phyloP scores from a whole-genome alignment of 805 yeast genomes.

The Saccharomycopsis javanensis region DNA sequence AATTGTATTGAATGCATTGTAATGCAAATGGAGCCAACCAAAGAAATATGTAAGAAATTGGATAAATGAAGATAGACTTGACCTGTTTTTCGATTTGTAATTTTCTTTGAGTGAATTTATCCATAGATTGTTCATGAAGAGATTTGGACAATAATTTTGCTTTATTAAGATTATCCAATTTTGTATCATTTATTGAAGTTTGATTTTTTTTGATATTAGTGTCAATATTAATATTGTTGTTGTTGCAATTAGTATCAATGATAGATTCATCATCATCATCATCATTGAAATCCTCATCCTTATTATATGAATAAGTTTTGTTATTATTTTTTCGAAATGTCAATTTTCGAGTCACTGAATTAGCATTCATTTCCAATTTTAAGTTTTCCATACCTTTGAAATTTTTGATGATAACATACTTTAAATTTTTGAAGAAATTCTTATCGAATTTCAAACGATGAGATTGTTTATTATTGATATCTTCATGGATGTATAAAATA shows the following conservation, averaged over 20 bases:
- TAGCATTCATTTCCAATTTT: constrained; percentile 4
- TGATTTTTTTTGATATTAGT: neutral
- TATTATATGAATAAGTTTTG: neutral
- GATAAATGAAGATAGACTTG: constrained; percentile 73
- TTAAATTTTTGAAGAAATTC: constrained; percentile 15
- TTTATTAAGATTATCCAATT: constrained; percentile 9
- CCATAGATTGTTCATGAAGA: constrained; percentile 52
- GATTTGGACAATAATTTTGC: constrained; percentile 25
- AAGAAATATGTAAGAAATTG: constrained; percentile 65
- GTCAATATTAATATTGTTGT: neutral
- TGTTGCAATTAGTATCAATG: neutral
- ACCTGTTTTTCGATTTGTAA: constrained; percentile 65
- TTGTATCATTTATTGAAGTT: neutral
- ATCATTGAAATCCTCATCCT: neutral
- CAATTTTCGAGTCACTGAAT: neutral
- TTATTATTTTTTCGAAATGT: neutral
- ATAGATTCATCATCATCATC: constrained; percentile 4
- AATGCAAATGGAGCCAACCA: constrained; percentile 77
- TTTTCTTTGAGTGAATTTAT: constrained; percentile 52
- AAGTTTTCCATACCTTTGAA: constrained; percentile 21
- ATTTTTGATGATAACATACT: constrained; percentile 22
- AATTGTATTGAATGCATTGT: constrained; percentile 46
- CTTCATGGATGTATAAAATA: constrained; percentile 33
- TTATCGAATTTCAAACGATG: constrained; percentile 15
- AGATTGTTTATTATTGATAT: constrained; percentile 21